Percentiles rank a stretch among this genome's conserved stretches.
phyloP scores from a whole-genome alignment of 192 early-diverging fungal species.

The Entomortierella chlamydospora region DNA sequence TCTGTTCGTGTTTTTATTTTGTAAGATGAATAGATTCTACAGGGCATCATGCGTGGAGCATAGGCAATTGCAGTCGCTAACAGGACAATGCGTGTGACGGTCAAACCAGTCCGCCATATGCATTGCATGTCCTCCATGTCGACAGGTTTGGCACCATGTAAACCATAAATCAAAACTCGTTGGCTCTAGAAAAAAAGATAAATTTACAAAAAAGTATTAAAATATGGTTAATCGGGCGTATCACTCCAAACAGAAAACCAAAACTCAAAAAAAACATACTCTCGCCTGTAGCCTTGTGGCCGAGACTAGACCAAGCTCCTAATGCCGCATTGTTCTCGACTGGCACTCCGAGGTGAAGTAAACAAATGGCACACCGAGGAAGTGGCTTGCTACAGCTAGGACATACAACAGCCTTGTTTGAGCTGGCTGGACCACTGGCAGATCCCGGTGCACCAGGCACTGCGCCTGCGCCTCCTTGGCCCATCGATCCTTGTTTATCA shows the following conservation, averaged over 20 bases:
- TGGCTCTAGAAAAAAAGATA: slow-evolving; percentile 48
- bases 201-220: background rate
- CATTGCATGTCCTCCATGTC: slow-evolving; percentile 94
- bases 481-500: slow-evolving; percentile 50
- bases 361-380: slow-evolving; percentile 73
- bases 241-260: no score
- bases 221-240: no score
- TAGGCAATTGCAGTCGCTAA: slow-evolving; percentile 88
- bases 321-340: slow-evolving; percentile 59
- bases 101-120: slow-evolving; percentile 95
- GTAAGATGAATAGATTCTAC: background rate
- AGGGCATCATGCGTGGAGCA: slow-evolving; percentile 62
- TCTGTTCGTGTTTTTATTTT: no score
- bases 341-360: slow-evolving; percentile 74
- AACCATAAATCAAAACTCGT: slow-evolving; percentile 91
- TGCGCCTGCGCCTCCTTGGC: slow-evolving; percentile 15
- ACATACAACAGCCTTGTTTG: slow-evolving; percentile 68
- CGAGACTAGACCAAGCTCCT: slow-evolving; percentile 48
- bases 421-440: slow-evolving; percentile 9
- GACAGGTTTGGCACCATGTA: slow-evolving; percentile 98
- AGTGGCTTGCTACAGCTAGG: slow-evolving; percentile 72
- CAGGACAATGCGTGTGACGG: slow-evolving; percentile 86
- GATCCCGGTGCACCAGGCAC: slow-evolving; percentile 25
- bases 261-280: no score
- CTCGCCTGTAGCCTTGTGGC: slow-evolving; percentile 42